phyloP scores from a whole-genome alignment of 331 rosid species.

The Malus hybrid region DNA sequence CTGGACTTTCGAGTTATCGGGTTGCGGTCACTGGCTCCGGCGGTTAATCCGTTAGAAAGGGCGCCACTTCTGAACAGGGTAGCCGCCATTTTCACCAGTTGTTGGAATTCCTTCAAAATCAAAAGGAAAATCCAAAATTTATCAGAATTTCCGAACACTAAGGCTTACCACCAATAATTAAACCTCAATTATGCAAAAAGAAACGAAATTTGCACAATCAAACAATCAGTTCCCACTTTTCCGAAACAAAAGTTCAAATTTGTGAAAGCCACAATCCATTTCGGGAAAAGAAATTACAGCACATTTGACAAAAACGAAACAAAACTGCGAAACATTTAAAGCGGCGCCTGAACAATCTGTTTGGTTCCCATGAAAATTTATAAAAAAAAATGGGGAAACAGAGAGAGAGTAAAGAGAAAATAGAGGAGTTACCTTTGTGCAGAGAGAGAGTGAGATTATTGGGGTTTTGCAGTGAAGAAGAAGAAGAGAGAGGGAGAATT shows the following conservation, averaged over 20 bases:
- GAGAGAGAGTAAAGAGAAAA: background rate
- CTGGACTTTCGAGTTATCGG: slow-evolving; percentile 1
- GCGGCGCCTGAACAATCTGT: no score
- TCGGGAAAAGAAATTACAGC: background rate
- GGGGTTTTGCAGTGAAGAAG: background rate
- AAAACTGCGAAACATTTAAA: background rate
- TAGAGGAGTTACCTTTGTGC: background rate
- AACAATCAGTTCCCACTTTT: background rate
- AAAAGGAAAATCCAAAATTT: background rate
- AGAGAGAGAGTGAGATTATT: background rate
- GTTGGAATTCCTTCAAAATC: slow-evolving; percentile 2
- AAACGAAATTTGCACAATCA: background rate
- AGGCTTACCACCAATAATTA: background rate
- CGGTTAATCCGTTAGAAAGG: slow-evolving; percentile 16
- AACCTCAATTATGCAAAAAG: background rate
- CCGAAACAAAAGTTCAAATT: background rate
- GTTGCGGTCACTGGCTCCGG: slow-evolving; percentile 1
- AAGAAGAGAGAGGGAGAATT: background rate
- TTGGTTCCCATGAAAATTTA: background rate
- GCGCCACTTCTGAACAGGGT: slow-evolving; percentile 28
- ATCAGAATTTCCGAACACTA: background rate
- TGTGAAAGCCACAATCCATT: background rate
- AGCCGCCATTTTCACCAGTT: slow-evolving; percentile 25
- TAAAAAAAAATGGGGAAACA: background rate
- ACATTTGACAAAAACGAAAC: background rate